Base-by-base conservation (phyloP, 2,329 filamentous ascomycete genomes). In the Fusarium albidum region DNA sequence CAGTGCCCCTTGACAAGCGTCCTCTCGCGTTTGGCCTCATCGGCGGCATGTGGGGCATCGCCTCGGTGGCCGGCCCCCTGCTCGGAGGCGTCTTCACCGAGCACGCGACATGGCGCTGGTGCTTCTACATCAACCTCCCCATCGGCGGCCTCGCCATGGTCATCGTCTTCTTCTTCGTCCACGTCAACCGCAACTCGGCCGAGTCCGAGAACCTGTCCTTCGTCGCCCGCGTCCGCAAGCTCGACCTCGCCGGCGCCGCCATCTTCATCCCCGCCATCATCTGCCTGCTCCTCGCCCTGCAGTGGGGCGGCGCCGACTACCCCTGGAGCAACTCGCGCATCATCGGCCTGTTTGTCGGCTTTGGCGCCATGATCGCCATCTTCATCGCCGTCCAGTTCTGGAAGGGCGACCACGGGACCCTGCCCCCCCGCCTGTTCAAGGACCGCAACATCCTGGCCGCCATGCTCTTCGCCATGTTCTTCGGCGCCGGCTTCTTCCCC, bases 41-140 rank as follows among this genome's bases (percentile, higher is more conserved):
- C 33, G 80, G 79, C 10, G 79, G 75, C 42, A 82, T 84, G 73
- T 85, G 79, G 69, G 83, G 82, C 13, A 76, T 86, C 42, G 81
- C 81, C 34, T 75, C 71, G 25, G 79, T 82, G 7, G 76, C 77
- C 4, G 81, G 80, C 0, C 81, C 81, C 8, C 65, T 83, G 12
- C 69, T 82, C 6, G 80, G 80, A 6, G 80, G 80, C 15, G 79
- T 68, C 7, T 80, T 83, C 32, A 79, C 80, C 3, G 75, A 82
- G 25, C 70, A 77, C 17, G 69, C 73, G 4, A 78, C 77, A 9
- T 83, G 81, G 81, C 71, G 80, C 21, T 82, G 80, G 80, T 82
- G 79, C 59, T 82, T 81, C 61, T 73, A 75, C 59, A 71, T 75
- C 60, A 79, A 79, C 64, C 74, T 80, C 4, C 77, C 77, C 49